phyloP scores from a whole-genome alignment of 148 eudicot genomes.

The Cornus controversa region DNA sequence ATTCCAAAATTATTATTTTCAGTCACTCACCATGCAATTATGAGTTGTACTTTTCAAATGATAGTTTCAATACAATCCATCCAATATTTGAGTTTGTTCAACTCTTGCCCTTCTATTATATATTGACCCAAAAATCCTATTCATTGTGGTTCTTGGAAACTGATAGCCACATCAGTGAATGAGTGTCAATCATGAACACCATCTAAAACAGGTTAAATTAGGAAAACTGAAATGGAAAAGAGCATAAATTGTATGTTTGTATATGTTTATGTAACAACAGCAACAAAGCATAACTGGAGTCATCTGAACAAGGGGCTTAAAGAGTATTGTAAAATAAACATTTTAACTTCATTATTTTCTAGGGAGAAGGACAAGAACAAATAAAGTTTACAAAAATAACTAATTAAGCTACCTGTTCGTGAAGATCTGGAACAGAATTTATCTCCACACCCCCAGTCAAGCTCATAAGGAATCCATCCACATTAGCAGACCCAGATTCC shows the following conservation, averaged over 20 bases:
- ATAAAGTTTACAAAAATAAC: not conserved
- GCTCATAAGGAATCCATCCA: slow-evolving; percentile 45
- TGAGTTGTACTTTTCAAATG: not conserved
- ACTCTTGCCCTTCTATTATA: not conserved
- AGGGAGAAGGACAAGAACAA: too few species aligned
- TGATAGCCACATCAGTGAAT: not conserved
- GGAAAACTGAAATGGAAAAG: not conserved
- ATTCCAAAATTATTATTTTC: not conserved
- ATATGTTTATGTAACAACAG: not conserved
- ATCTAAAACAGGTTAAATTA: not conserved
- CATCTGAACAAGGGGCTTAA: slow-evolving; percentile 9
- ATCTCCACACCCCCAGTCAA: slow-evolving; percentile 46
- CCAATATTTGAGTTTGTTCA: not conserved
- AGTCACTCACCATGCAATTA: not conserved
- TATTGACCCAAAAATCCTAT: not conserved
- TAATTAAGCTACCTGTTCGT: slow-evolving; percentile 71
- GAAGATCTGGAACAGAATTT: slow-evolving; percentile 71
- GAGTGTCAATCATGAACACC: not conserved
- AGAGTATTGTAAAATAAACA: not conserved
- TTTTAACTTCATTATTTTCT: not conserved
- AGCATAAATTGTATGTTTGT: not conserved
- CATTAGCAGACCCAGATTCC: slow-evolving; percentile 51
- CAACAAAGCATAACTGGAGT: not conserved
- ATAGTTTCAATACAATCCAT: not conserved
- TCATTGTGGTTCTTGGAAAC: not conserved